phyloP scores from a whole-genome alignment of 352 stramenopile genomes.

The Elongisporangium senticosum region DNA sequence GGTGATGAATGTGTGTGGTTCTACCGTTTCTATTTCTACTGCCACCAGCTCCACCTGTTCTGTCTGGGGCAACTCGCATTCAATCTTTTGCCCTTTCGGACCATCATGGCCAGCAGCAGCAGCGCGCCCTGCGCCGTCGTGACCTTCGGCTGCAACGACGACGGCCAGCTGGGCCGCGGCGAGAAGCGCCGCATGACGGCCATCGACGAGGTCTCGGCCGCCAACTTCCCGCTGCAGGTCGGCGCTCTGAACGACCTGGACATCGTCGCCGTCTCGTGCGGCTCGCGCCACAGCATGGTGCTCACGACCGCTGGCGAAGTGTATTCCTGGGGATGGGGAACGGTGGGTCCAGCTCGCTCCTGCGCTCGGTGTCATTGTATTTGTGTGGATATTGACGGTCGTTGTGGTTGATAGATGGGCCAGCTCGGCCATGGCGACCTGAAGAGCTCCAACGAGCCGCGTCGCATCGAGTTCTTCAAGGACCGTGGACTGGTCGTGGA shows the following conservation, averaged over 20 bases:
- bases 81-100: slow-evolving; percentile 1
- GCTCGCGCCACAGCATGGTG: slow-evolving; percentile 78
- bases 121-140: slow-evolving; percentile 35
- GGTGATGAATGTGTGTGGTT: neutral
- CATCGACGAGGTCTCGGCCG: slow-evolving; percentile 71
- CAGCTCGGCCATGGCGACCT: slow-evolving; percentile 72
- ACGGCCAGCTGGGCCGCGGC: slow-evolving; percentile 71
- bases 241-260: slow-evolving; percentile 40
- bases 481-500: slow-evolving; percentile 40
- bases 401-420: slow-evolving; percentile 45
- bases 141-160: slow-evolving; percentile 81
- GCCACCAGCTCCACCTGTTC: neutral
- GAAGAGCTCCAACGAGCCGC: slow-evolving; percentile 61
- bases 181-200: slow-evolving; percentile 44
- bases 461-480: slow-evolving; percentile 59
- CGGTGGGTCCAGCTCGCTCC: slow-evolving; percentile 23
- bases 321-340: slow-evolving; percentile 78
- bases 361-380: neutral
- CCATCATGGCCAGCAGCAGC: neutral
- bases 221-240: slow-evolving; percentile 69
- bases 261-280: slow-evolving; percentile 65
- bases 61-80: neutral
- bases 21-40: neutral
- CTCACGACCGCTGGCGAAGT: slow-evolving; percentile 56
- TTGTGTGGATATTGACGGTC: slow-evolving; percentile 1